Base-by-base conservation (phyloP, 257 asterid species). In the Nicotiana undulata region DNA sequence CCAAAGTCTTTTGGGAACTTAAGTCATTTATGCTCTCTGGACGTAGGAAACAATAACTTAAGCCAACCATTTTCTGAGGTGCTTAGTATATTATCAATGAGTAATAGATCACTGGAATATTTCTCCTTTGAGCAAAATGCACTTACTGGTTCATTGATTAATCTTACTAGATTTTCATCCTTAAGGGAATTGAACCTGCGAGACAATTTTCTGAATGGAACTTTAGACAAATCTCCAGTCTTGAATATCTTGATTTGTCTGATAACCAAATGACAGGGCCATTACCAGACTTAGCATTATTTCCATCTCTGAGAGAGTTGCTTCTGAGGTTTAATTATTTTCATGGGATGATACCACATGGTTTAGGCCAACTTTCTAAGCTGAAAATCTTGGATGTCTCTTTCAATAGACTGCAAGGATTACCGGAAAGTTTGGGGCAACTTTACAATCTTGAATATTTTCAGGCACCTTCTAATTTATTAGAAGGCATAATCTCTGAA, bases 401-500 rank as follows among this genome's bases (percentile, higher is more conserved):
- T 24, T 26, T 34, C 29, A 64, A 64, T 34, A 13, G 74, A 24
- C 74, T 64, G 9, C 4, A 24, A 6, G 74, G 74, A 2, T 34
- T 64, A 24, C 74, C 31, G 6, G 3, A 13, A 26, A 85, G 82
- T 60, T 6, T 85, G 17, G 82, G 84, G 11, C 40, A 68, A 15
- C 87, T 80, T 49, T 26, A 82, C 2, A 9, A 58, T 13, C 89
- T 87, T 20, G 86, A 63, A 9, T 44, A 4, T 5, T 15, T 87
- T 3, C 52, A 55, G 12, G 63, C 81, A 5, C 56, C 81, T 34
- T 56, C 2, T n/a, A 86, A 88, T 81, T 76, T 34, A 0, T 40
- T 86, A 5, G 26, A 84, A 67, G 91, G 87, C n/a, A 65, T 61
- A 26, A 26, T 88, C 49, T 40, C 79, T 4, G 86, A 86, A 10